phyloP scores from a whole-genome alignment of 805 yeast species.

The Wickerhamiella brachini region DNA sequence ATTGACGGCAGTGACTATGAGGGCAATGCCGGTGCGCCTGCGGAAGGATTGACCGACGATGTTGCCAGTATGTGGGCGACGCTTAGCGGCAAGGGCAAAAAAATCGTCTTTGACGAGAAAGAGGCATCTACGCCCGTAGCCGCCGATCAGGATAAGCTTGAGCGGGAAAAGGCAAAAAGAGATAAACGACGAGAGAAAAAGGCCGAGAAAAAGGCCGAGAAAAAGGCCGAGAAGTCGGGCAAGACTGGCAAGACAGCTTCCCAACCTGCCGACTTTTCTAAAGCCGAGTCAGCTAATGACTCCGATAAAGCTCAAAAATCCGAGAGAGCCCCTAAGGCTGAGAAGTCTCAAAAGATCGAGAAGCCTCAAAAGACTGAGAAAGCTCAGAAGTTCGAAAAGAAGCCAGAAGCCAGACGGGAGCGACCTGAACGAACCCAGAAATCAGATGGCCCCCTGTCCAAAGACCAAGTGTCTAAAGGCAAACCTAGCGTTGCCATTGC shows the following conservation, averaged over 20 bases:
- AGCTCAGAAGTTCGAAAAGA: too few relatives aligned
- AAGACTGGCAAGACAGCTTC: constrained; percentile 11
- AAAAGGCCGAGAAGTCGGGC: not conserved
- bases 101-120: constrained; percentile 16
- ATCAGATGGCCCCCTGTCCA: not conserved
- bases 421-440: not conserved
- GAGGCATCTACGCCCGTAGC: constrained; percentile 14
- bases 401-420: not conserved
- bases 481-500: constrained; percentile 17
- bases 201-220: constrained; percentile 9
- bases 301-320: too few relatives aligned
- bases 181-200: constrained; percentile 14
- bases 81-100: constrained; percentile 14
- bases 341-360: constrained; percentile 4
- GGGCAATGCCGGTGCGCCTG: constrained; percentile 20
- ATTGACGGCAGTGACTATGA: constrained; percentile 24
- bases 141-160: constrained; percentile 14
- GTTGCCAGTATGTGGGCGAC: constrained; percentile 18
- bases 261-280: too few relatives aligned
- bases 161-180: constrained; percentile 11
- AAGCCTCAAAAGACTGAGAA: constrained; percentile 7
- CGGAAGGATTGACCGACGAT: constrained; percentile 9
- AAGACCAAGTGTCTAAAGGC: not conserved
- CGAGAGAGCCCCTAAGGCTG: constrained; percentile 15
- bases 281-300: too few relatives aligned